Percentiles rank a stretch among this genome's conserved stretches.
phyloP scores from a whole-genome alignment of 257 asterid species.

The Rauvolfia tetraphylla region DNA sequence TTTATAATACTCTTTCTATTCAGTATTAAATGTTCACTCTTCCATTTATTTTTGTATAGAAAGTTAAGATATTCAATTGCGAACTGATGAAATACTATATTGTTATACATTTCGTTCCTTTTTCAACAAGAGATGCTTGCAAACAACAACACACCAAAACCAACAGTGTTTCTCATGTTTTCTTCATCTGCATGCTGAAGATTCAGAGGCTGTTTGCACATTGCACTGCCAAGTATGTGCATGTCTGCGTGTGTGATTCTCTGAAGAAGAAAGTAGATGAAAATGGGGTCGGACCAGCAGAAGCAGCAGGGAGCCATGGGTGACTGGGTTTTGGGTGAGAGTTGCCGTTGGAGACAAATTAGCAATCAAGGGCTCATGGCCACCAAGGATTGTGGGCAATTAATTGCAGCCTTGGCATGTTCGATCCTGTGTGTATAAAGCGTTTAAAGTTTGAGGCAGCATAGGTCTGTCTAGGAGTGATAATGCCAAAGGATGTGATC shows the following conservation, averaged over 20 bases:
- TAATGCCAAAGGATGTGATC: not conserved
- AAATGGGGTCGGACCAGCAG: not conserved
- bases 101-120: too few relatives aligned
- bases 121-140: too few relatives aligned
- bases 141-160: too few relatives aligned
- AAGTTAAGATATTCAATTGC: too few relatives aligned
- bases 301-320: not conserved
- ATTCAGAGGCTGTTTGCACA: not conserved
- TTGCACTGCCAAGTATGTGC: not conserved
- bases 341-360: not conserved
- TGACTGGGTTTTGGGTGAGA: not conserved
- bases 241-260: not conserved
- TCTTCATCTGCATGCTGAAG: not conserved
- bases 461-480: not conserved
- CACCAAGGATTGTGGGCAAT: not conserved
- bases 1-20: too few relatives aligned
- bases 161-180: not conserved
- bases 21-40: too few relatives aligned
- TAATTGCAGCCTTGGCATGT: slow-evolving; percentile 2
- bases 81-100: too few relatives aligned
- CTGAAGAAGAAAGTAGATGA: not conserved
- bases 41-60: too few relatives aligned
- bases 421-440: not conserved
- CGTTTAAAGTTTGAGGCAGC: not conserved
- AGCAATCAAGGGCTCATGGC: not conserved